Conservation (phyloP, 768 basidiomycete species). For the Psilocybe subaeruginosa region DNA sequence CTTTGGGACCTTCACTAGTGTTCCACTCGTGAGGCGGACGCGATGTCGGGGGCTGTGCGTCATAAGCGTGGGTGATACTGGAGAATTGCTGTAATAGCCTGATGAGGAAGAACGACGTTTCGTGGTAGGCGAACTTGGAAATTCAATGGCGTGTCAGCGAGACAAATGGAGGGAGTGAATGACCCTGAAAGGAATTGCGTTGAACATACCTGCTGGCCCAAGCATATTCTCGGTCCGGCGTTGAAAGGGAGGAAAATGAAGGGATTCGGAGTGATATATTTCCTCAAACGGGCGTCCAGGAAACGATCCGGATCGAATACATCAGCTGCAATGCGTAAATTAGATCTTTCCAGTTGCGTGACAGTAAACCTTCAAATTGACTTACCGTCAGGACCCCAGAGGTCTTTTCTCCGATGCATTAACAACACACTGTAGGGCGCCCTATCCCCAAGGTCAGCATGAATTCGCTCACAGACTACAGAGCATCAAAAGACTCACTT, state of each 20-base stretch:
- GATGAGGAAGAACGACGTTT: conserved; percentile 52
- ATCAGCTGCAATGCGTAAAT: conserved; percentile 37
- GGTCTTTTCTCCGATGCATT: conserved; percentile 64
- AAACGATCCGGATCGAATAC: conserved; percentile 71
- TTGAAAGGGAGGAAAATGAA: conserved; percentile 61
- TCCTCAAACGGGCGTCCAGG: conserved; percentile 60
- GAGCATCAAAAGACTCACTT: conserved; percentile 8
- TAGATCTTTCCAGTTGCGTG: too few relatives aligned
- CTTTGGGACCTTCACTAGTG: conserved; percentile 38
- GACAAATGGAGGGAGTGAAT: neutral
- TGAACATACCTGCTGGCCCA: conserved; percentile 47
- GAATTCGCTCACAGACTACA: neutral
- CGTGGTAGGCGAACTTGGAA: conserved; percentile 41
- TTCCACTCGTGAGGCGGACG: conserved; percentile 49
- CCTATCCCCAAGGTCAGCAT: conserved; percentile 23
- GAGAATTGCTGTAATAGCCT: conserved; percentile 52
- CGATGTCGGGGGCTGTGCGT: neutral
- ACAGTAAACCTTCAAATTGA: neutral
- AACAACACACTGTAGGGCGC: conserved; percentile 50
- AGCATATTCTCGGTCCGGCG: conserved; percentile 53
- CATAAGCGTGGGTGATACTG: neutral
- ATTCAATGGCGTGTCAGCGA: conserved; percentile 21
- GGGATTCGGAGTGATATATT: conserved; percentile 58
- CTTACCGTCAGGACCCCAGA: conserved; percentile 72
- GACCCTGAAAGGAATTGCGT: neutral